Conservation (phyloP, 805 yeast species). For the Wickerhamiella lipophila region DNA sequence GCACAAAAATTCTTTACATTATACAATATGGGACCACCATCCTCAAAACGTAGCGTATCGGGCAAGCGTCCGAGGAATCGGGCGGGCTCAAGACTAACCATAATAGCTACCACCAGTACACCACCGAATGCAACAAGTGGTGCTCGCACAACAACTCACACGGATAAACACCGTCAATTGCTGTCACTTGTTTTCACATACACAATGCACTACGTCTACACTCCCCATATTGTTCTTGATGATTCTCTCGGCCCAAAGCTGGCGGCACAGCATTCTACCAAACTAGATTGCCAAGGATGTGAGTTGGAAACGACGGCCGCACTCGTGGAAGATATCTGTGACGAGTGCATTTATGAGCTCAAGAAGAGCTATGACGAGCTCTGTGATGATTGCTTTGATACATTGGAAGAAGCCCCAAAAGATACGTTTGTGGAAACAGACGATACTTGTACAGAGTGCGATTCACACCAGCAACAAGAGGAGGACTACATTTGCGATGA, state of each 20-base stretch:
- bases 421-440: neutral
- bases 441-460: neutral
- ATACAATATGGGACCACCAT: neutral
- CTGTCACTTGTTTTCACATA: neutral
- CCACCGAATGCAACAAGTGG: neutral
- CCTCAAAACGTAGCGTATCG: neutral
- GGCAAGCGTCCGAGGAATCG: neutral
- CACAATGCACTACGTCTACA: neutral
- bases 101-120: neutral
- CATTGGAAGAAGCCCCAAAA: neutral
- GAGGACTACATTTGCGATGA: neutral
- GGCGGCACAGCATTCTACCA: neutral
- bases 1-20: neutral
- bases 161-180: neutral
- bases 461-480: neutral
- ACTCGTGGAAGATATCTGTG: neutral
- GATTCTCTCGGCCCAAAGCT: neutral
- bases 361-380: neutral
- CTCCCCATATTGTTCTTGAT: neutral
- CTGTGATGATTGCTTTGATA: conserved; percentile 4
- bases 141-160: neutral
- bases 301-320: neutral
- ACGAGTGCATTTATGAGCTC: neutral
- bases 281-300: neutral
- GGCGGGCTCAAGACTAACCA: neutral